Percentiles rank a stretch among this genome's conserved stretches.
Conservation (phyloP, 2,329 filamentous ascomycete species). For the Elsinoe ampelina region DNA sequence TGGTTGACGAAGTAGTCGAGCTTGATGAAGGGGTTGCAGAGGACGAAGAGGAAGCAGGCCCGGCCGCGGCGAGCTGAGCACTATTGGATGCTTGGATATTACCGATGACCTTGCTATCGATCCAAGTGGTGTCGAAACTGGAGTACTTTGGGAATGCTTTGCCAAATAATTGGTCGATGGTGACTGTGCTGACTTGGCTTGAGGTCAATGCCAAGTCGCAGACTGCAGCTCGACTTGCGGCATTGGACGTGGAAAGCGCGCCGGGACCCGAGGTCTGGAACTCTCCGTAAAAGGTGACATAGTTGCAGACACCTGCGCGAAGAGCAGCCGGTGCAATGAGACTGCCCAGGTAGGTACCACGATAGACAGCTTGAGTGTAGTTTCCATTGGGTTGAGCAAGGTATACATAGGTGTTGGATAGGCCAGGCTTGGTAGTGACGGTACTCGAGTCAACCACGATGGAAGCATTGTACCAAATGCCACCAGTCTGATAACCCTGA, state of each 20-base stretch:
- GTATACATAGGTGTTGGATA: slow-evolving; percentile 33
- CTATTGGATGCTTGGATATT: slow-evolving; percentile 27
- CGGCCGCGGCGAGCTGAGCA: slow-evolving; percentile 18
- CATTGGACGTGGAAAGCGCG: slow-evolving; percentile 31
- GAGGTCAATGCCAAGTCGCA: slow-evolving; percentile 30
- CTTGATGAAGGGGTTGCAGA: background rate
- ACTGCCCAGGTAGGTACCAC: slow-evolving; percentile 31
- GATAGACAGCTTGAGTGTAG: slow-evolving; percentile 34
- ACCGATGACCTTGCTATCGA: slow-evolving; percentile 29
- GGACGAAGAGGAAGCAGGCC: background rate
- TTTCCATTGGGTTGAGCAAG: slow-evolving; percentile 33
- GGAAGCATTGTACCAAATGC: slow-evolving; percentile 17
- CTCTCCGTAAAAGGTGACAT: slow-evolving; percentile 33
- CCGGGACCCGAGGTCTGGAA: slow-evolving; percentile 35
- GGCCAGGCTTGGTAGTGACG: slow-evolving; percentile 15
- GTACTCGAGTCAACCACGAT: slow-evolving; percentile 16
- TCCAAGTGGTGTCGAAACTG: slow-evolving; percentile 29
- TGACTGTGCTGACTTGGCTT: slow-evolving; percentile 29
- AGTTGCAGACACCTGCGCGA: slow-evolving; percentile 20
- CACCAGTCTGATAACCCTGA: slow-evolving; percentile 12
- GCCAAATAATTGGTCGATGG: slow-evolving; percentile 29
- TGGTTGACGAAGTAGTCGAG: slow-evolving; percentile 11
- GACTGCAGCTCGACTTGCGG: slow-evolving; percentile 23
- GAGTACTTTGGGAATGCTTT: slow-evolving; percentile 28
- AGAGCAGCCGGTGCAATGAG: slow-evolving; percentile 33